Evolutionary conservation across 768 basidiomycete genomes (phyloP), one percentile per base, ranked within the genome.

Genomic region (Pleurotus tuoliensis): DNA sequence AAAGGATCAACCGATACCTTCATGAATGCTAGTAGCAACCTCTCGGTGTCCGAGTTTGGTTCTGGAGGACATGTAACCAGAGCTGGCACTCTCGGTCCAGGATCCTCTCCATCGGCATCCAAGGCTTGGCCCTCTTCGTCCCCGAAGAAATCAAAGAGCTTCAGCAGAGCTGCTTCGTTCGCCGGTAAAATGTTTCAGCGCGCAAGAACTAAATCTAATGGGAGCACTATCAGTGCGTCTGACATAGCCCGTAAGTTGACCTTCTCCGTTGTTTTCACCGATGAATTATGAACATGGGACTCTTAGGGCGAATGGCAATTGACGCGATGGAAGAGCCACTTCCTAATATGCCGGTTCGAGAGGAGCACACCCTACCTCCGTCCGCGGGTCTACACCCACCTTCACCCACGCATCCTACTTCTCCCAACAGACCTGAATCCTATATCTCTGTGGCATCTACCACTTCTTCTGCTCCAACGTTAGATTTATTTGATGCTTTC

Each of bases 401-500:
- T 58, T 47, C 59, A n/a, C 40, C 45, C 25, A 37, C 37, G 4
- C 39, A 44, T 20, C 38, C 41, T 7, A 27, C 25, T 15, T 34
- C 55, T 58, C 18, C 65, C 63, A 48, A 61, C 61, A 24, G 63
- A 59, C 55, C 59, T 54, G 41, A 58, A 61, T 47, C 56, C 38
- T 50, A 47, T 47, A 34, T 34, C 4, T 61, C 59, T 16, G 40
- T 39, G 13, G 39, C 56, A 54, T 59, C 62, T 16, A 53, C 54
- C 15, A 15, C 48, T 13, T 24, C 73, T 60, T 82, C 74, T 59
- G 82, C 71, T 49, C 43, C 84, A 86, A 63, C 72, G 74, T 58
- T 53, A 39, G 80, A 80, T 9, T 69, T 88, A 20, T 87, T 85
- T 60, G 87, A 89, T 57, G 80, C 86, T 5, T 90, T 90, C 69